Percentiles rank a stretch among this genome's conserved stretches.
Conservation (phyloP, 2,329 filamentous ascomycete genomes). For the Xylaria sp. region DNA sequence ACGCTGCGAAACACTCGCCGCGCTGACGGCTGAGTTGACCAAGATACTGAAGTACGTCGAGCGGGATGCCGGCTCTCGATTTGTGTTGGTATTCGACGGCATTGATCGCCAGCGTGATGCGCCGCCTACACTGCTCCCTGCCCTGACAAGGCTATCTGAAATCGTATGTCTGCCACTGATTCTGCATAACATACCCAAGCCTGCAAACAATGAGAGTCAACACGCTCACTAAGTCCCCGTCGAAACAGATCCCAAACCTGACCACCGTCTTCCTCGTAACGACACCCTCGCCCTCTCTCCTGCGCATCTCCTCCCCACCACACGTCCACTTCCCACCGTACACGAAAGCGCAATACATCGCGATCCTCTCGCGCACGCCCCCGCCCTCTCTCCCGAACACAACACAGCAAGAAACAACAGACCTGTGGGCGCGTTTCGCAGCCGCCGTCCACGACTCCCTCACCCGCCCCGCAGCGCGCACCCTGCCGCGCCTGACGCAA, state of each 20-base stretch:
- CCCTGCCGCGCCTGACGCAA: constrained; percentile 76
- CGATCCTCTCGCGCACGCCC: constrained; percentile 72
- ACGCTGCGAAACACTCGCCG: constrained; percentile 83
- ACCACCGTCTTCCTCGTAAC: constrained; percentile 71
- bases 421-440: constrained; percentile 84
- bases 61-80: constrained; percentile 60
- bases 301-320: constrained; percentile 72
- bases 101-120: constrained; percentile 87
- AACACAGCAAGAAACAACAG: constrained; percentile 65
- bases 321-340: constrained; percentile 89
- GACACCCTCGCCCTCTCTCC: constrained; percentile 62
- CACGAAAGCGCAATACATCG: constrained; percentile 79
- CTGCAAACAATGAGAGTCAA: neutral
- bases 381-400: constrained; percentile 63
- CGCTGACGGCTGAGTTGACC: constrained; percentile 77
- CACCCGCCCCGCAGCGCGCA: constrained; percentile 81
- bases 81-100: constrained; percentile 87
- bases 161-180: constrained; percentile 64
- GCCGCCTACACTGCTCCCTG: constrained; percentile 80
- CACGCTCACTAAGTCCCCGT: constrained; percentile 34
- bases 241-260: constrained; percentile 86
- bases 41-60: constrained; percentile 65
- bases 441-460: constrained; percentile 89
- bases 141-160: constrained; percentile 83
- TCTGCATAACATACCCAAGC: neutral